Evolutionary conservation across 306 rosid species (phyloP).

Genomic region (Bauhinia variegata): DNA sequence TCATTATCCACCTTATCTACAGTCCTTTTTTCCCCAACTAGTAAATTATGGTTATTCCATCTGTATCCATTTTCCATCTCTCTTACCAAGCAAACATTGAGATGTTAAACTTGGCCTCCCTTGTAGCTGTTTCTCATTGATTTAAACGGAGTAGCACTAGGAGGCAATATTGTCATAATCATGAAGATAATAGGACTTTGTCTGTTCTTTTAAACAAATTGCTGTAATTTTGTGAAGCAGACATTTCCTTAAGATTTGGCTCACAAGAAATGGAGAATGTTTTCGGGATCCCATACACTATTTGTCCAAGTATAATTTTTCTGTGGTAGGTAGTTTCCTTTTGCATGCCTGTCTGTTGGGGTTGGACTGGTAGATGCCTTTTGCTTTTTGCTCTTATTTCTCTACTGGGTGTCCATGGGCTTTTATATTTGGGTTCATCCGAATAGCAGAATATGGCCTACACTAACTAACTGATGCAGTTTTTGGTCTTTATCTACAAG

Average conservation of each 20-base stretch:
- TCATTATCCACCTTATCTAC: no score
- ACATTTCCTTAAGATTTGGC: neutral
- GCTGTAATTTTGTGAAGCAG: neutral
- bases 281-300: neutral
- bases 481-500: neutral
- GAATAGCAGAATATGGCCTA: neutral
- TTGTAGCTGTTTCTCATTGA: neutral
- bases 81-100: neutral
- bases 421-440: neutral
- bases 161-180: neutral
- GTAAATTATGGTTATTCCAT: no score
- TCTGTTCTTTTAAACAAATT: neutral
- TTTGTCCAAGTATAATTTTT: neutral
- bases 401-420: neutral
- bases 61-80: no score
- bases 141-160: neutral
- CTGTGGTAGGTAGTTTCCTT: neutral
- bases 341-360: neutral
- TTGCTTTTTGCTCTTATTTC: constrained; percentile 21
- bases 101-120: neutral
- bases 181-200: neutral
- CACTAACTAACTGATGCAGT: neutral
- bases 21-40: no score
- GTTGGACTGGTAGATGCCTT: constrained; percentile 21
- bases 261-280: neutral